Base-by-base conservation (phyloP, 179 eudicot species). In the Silene vulgaris region DNA sequence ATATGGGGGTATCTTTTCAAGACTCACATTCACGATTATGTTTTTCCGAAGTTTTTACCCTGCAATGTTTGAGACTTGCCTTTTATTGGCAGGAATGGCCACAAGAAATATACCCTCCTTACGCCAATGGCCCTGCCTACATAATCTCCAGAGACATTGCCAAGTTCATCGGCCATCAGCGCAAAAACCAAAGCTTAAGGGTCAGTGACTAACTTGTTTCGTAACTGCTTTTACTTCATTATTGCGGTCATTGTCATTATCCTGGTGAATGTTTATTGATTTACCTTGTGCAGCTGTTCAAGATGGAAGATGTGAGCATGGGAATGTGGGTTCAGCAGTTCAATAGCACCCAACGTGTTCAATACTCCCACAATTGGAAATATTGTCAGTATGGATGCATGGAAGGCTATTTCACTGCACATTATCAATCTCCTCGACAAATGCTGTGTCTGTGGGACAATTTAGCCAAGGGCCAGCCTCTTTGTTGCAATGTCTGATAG, bases 221-320 rank as follows among this genome's bases (percentile, higher is more conserved):
- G 13, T 5, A 71, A 72, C 69, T 1, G 12, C 1, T 16, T 76
- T 48, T 28, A 66, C 40, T 29, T 1, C 14, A 21, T 37, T 71
- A 11, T 45, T 45, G 35, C 37, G 13, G 8, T 60, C 54, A 12
- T 28, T 62, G 7, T 45, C 57, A 35, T 14, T 50, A 52, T 64
- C 40, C 57, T 6, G 16, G 16, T 12, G 19, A 26, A 7, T 40
- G 32, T 68, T 48, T 64, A 54, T 40, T 16, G 16, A 17, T 26
- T 48, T 16, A 2, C 76, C 3, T 5, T 77, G 28, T 57, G 81
- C 91, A 94, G 98, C 80, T 95, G 57, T 95, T 95, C 84, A 95
- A 95, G 86, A 95, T 95, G 99, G 99, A 95, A 85, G 99, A 95
- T 72, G 99, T 95, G 80, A 95, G 99, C 89, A 89, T 95, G 99